A percentile compares a stretch with the other conserved stretches of the same genome.
Conservation (phyloP, 1,139 yeast species). For the Yamadazyma atlantica region DNA sequence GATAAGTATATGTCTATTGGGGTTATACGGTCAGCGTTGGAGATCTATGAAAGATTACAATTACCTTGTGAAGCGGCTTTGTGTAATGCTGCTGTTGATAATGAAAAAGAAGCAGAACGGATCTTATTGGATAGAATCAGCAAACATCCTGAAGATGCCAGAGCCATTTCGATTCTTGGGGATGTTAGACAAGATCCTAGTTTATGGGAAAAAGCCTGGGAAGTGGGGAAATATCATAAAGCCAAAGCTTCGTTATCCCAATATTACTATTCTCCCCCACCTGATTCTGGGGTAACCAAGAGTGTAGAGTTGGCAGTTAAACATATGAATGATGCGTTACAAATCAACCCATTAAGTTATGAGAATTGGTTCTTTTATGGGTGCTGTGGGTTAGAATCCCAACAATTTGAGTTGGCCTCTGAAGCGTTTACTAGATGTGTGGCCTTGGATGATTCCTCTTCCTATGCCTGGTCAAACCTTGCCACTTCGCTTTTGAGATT, state of each 20-base stretch:
- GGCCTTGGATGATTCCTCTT: constrained; percentile 76
- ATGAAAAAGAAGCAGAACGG: constrained; percentile 63
- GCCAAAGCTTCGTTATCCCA: constrained; percentile 85
- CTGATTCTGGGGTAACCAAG: constrained; percentile 48
- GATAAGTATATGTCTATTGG: constrained; percentile 88
- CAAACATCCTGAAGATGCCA: constrained; percentile 69
- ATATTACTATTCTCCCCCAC: constrained; percentile 69
- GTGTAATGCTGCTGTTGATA: constrained; percentile 86
- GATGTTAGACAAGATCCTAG: constrained; percentile 77
- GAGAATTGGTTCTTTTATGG: constrained; percentile 95
- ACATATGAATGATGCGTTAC: constrained; percentile 74
- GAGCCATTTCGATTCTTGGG: constrained; percentile 84
- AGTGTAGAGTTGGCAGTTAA: constrained; percentile 57
- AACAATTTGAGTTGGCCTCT: constrained; percentile 74
- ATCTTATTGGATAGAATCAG: constrained; percentile 57
- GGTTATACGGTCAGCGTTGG: constrained; percentile 81
- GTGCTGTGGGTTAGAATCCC: constrained; percentile 78
- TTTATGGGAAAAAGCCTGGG: constrained; percentile 88
- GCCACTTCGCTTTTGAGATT: constrained; percentile 73
- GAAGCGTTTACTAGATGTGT: constrained; percentile 94
- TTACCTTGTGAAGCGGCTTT: constrained; percentile 83
- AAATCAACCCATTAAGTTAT: constrained; percentile 71
- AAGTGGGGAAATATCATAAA: constrained; percentile 72
- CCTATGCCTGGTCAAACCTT: constrained; percentile 92
- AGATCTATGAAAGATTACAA: constrained; percentile 78